Evolutionary conservation across 371 early-diverging fungal genomes (phyloP).

Genomic region (Phascolomyces articulosus): DNA sequence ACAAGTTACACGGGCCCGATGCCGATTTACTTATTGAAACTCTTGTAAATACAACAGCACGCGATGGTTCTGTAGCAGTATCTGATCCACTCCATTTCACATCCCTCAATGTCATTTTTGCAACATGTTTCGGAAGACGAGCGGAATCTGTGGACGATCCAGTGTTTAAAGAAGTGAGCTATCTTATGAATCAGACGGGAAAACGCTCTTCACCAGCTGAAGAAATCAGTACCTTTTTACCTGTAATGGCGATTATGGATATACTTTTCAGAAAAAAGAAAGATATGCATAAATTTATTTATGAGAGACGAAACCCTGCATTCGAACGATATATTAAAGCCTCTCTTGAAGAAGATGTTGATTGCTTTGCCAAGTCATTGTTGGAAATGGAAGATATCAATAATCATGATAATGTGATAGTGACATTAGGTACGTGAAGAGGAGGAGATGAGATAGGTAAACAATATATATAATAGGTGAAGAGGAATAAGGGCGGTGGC

Average conservation of each 20-base stretch:
- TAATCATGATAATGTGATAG: constrained; percentile 17
- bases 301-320: constrained; percentile 1
- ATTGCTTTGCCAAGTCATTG: constrained; percentile 16
- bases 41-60: neutral
- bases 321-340: constrained; percentile 7
- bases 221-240: constrained; percentile 19
- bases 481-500: too few relatives aligned
- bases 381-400: constrained; percentile 18
- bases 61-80: neutral
- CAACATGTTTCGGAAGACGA: neutral
- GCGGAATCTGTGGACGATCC: constrained; percentile 13
- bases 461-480: too few relatives aligned
- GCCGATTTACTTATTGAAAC: neutral
- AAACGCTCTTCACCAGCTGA: neutral
- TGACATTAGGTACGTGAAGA: constrained; percentile 24
- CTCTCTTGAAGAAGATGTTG: constrained; percentile 4
- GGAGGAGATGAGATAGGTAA: constrained; percentile 10
- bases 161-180: constrained; percentile 6
- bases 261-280: neutral
- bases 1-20: neutral
- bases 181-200: neutral
- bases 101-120: neutral
- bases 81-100: neutral
- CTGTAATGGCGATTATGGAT: constrained; percentile 10
- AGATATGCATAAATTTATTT: neutral